Percentiles rank a stretch among this genome's conserved stretches.
These are phyloP conservation scores for Limonium bicolor DNA, from an alignment of 148 eudicot genomes.

Conservation along the genomic window DNA sequence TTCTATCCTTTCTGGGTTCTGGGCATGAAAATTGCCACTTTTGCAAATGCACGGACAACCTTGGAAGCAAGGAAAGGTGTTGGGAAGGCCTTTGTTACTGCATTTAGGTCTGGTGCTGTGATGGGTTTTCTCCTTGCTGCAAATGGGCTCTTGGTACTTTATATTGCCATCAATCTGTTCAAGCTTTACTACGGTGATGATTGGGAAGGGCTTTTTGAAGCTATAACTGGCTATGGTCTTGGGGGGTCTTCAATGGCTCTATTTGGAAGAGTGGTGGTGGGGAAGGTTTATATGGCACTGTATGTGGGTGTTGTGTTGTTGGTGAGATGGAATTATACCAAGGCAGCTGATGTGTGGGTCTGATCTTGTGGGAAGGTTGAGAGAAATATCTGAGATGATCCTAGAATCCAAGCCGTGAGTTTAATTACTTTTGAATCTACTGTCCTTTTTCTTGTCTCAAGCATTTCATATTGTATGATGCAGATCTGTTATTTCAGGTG, in stretches of 20 bases:
- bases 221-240: constrained; percentile 91
- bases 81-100: constrained; percentile 48
- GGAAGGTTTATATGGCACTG: constrained; percentile 80
- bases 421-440: too few relatives aligned
- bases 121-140: constrained; percentile 74
- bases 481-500: constrained; percentile 27
- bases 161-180: constrained; percentile 60
- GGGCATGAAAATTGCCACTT: constrained; percentile 65
- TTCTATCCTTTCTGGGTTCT: constrained; percentile 45
- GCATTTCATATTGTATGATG: background rate
- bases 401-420: too few relatives aligned
- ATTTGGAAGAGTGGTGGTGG: constrained; percentile 92
- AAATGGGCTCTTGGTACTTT: constrained; percentile 39
- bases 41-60: constrained; percentile 54
- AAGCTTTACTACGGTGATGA: constrained; percentile 89
- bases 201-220: constrained; percentile 89
- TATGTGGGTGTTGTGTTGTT: constrained; percentile 94
- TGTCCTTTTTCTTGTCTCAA: background rate
- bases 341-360: too few relatives aligned
- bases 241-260: constrained; percentile 98
- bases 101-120: constrained; percentile 57
- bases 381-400: too few relatives aligned
- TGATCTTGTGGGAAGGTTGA: too few relatives aligned
- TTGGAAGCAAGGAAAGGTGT: constrained; percentile 58
- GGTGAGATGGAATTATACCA: too few relatives aligned